These are phyloP conservation scores for Penicillium italicum DNA, from an alignment of 2,329 filamentous ascomycete species.

Conservation along the genomic window DNA sequence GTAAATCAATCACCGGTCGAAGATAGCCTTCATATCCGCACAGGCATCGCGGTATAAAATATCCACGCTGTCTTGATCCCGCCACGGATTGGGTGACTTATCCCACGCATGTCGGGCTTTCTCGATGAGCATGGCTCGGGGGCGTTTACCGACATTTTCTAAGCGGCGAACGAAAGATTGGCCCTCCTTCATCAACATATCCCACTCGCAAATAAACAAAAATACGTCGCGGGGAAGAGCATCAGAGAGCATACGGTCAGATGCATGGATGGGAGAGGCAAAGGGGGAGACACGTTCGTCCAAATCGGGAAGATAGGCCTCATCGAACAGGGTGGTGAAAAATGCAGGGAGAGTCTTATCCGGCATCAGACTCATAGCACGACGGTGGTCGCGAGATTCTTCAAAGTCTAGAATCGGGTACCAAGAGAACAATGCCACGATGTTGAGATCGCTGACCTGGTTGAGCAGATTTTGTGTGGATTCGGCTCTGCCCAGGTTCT, in stretches of 20 bases:
- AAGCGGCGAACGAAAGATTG: conserved; percentile 43
- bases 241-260: conserved; percentile 50
- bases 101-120: conserved; percentile 49
- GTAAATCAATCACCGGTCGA: conserved; percentile 25
- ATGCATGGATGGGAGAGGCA: conserved; percentile 56
- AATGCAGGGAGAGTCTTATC: conserved; percentile 48
- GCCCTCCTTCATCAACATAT: conserved; percentile 63
- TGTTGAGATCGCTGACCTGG: conserved; percentile 44
- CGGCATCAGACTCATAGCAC: conserved; percentile 53
- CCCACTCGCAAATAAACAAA: conserved; percentile 62
- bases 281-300: conserved; percentile 54
- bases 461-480: conserved; percentile 37
- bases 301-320: conserved; percentile 47
- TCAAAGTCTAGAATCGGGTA: conserved; percentile 63
- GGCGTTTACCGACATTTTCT: conserved; percentile 42
- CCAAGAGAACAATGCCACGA: conserved; percentile 58
- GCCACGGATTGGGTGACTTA: conserved; percentile 48
- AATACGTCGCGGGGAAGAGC: conserved; percentile 59
- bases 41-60: conserved; percentile 44
- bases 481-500: conserved; percentile 28
- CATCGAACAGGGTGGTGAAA: conserved; percentile 50
- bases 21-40: conserved; percentile 43
- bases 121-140: conserved; percentile 46
- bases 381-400: conserved; percentile 56
- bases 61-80: conserved; percentile 43